Evolutionary conservation across 768 basidiomycete species (phyloP).

Genomic region (Termitomyces sp.): DNA sequence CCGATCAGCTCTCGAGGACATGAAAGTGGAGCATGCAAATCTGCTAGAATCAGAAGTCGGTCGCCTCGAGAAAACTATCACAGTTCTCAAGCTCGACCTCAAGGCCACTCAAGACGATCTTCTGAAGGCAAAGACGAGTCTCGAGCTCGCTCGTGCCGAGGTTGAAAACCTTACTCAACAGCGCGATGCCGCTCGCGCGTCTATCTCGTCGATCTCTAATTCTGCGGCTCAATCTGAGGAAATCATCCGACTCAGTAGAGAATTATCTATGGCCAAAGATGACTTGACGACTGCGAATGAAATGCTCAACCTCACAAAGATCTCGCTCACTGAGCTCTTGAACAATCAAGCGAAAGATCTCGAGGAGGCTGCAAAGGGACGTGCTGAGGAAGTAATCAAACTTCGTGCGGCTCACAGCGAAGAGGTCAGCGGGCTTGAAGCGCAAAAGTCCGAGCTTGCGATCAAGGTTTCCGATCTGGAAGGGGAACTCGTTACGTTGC

Average conservation of each 20-base stretch:
- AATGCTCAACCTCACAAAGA: conserved; percentile 61
- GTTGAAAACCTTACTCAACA: conserved; percentile 53
- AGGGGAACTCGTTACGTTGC: conserved; percentile 66
- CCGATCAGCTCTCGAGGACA: conserved; percentile 49
- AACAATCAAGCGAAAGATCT: conserved; percentile 65
- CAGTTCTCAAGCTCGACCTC: conserved; percentile 59
- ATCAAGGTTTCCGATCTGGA: conserved; percentile 67
- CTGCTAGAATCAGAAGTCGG: conserved; percentile 51
- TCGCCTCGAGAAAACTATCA: conserved; percentile 57
- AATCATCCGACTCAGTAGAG: conserved; percentile 48
- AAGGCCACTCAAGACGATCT: conserved; percentile 86
- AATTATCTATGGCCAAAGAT: conserved; percentile 59
- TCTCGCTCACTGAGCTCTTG: conserved; percentile 65
- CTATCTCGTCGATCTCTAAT: conserved; percentile 31
- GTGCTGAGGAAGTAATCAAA: conserved; percentile 65
- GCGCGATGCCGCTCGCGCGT: conserved; percentile 55
- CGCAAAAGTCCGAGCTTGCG: conserved; percentile 58
- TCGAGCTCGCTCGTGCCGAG: conserved; percentile 49
- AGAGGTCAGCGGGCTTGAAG: conserved; percentile 49
- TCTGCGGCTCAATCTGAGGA: conserved; percentile 48
- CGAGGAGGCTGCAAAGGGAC: conserved; percentile 66
- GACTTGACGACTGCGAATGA: conserved; percentile 63
- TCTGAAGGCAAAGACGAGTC: conserved; percentile 59
- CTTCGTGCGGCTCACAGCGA: conserved; percentile 54
- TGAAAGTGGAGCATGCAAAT: conserved; percentile 62